A percentile compares a stretch with the other conserved stretches of the same genome.
Conservation (phyloP, 768 basidiomycete genomes). For the Tubosaeta sp. region DNA sequence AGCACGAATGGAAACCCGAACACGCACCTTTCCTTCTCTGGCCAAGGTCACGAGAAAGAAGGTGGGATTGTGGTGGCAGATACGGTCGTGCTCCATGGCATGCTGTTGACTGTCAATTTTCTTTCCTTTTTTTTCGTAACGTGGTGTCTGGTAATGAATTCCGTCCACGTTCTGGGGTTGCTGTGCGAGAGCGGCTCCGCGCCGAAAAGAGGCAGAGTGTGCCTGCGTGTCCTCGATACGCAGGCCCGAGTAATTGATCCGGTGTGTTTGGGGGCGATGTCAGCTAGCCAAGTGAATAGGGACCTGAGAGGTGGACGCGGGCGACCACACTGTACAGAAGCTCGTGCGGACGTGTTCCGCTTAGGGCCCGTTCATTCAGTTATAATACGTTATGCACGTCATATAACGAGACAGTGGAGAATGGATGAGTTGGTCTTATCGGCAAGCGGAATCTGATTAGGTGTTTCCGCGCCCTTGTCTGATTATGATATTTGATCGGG, state of each 20-base stretch:
- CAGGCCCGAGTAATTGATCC: conserved; percentile 10
- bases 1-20: conserved; percentile 2
- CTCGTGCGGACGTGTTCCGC: conserved; percentile 20
- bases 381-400: conserved; percentile 10
- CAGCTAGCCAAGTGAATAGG: neutral
- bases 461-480: neutral
- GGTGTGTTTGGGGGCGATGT: neutral
- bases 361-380: conserved; percentile 13
- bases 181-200: conserved; percentile 18
- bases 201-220: neutral
- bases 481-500: conserved; percentile 3
- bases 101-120: neutral
- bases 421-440: conserved; percentile 11
- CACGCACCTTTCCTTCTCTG: conserved; percentile 2
- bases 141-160: neutral
- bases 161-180: conserved; percentile 28
- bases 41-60: neutral
- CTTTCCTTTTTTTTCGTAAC: neutral
- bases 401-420: conserved; percentile 14
- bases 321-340: neutral
- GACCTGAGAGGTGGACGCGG: neutral
- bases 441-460: conserved; percentile 15
- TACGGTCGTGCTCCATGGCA: neutral
- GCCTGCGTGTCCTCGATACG: neutral
- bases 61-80: neutral